Evolutionary conservation across 2,329 filamentous ascomycete genomes (phyloP), one percentile per base, ranked within the genome.

Genomic region (Aspergillus ruber): DNA sequence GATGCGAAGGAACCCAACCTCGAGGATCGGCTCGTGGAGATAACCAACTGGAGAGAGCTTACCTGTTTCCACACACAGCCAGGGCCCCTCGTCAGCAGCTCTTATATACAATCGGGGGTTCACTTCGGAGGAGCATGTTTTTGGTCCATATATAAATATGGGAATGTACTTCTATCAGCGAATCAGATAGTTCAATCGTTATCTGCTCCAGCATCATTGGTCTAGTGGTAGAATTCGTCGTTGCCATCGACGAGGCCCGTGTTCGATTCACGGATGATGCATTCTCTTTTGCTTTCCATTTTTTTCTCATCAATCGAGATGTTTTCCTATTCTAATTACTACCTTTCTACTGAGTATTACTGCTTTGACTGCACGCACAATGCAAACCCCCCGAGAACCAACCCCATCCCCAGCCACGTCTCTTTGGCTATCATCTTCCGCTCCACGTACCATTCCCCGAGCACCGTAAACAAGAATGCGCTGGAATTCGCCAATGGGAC

Each of bases 361-460:
- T 55, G 57, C 56, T 74, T 74, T 12, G 67, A 69, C 43, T 88
- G 80, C 2, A 95, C 90, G 69, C 90, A 95, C 21, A 95, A 68
- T 2, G 78, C 88, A 64, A 95, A 95, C 0, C 90, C 90, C 13
- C 76, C 78, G 41, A 95, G 71, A 3, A 91, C 90, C 10, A 95
- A 69, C 1, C 73, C 72, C 86, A 95, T 90, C 6, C 90, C 90
- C 47, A 89, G 70, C 78, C 85, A 88, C 0, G 88, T 95, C 66
- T 91, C 88, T 75, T 82, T 79, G 56, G 84, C 87, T 52, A 97
- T 95, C 1, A 90, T 86, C 67, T 96, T 97, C 51, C 83, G 83
- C 60, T 96, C 91, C 1, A 91, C 89, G 76, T 85, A 94, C 90
- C 90, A 97, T 59, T 97, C 91, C 1, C 90, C 91, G 10, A 96